Percentiles rank a stretch among this genome's conserved stretches.
These are phyloP conservation scores for Zymoseptoria passerinii DNA, from an alignment of 2,329 filamentous ascomycete genomes.

Conservation along the genomic window DNA sequence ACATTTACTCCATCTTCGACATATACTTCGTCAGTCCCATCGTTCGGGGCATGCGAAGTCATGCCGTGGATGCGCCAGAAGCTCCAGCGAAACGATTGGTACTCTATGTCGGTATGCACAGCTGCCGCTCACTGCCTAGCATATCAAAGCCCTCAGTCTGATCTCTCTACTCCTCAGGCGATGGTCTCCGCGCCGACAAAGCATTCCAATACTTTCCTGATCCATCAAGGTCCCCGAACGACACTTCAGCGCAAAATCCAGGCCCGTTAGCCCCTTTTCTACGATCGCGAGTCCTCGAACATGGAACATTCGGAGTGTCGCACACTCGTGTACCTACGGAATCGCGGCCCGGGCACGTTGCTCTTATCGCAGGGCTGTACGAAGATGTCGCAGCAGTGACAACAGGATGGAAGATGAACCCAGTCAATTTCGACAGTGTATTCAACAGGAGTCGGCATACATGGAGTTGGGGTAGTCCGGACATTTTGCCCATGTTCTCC, in stretches of 20 bases:
- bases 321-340: conserved; percentile 96
- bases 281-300: conserved; percentile 75
- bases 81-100: conserved; percentile 85
- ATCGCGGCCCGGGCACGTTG: conserved; percentile 91
- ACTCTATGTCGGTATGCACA: conserved; percentile 69
- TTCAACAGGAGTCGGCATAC: conserved; percentile 96
- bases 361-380: conserved; percentile 90
- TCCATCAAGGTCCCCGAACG: conserved; percentile 56
- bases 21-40: conserved; percentile 98
- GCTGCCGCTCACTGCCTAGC: neutral
- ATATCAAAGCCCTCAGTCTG: neutral
- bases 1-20: conserved; percentile 93
- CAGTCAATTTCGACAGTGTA: conserved; percentile 96
- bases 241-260: conserved; percentile 54
- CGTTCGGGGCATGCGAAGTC: conserved; percentile 86
- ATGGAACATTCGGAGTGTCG: conserved; percentile 94
- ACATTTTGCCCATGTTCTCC: conserved; percentile 96
- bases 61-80: conserved; percentile 57
- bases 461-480: conserved; percentile 98
- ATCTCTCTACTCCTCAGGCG: conserved; percentile 43
- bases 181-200: conserved; percentile 94
- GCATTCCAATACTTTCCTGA: conserved; percentile 90
- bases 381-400: conserved; percentile 97
- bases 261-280: conserved; percentile 84
- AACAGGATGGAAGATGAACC: conserved; percentile 97